Evolutionary conservation across 179 eudicot species (phyloP), one percentile per base, ranked within the genome.

Genomic region (Corrigiola litoralis): DNA sequence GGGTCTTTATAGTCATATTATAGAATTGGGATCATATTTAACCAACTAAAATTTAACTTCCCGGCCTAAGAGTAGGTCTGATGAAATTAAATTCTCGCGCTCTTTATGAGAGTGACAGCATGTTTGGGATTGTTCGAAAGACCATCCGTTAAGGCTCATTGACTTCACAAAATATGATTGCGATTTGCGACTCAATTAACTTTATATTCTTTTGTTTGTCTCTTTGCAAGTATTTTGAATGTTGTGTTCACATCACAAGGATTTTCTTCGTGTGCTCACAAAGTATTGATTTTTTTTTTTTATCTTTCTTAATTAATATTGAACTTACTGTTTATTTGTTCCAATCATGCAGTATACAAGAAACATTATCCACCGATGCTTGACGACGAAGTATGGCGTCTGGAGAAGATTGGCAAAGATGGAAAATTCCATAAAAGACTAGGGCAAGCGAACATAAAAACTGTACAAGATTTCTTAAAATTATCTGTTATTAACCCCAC

Each of bases 301-400:
- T 27, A 0, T 25, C 6, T 4, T 52, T 9, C 9, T 10, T 2
- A 1, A 18, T 14, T 24, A 60, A 44, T 8, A 0, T 1, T 40
- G 6, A 45, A n/a, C n/a, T 4, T 18, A 11, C 17, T 8, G 24
- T 52, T 21, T 18, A 33, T 47, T 40, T 16, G 24, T 48, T 40
- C 6, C 4, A 24, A 2, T 24, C 5, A 8, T 25, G 40, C 48
- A 90, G 97, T 77, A 75, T 90, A 90, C 82, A 82, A 71, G 80
- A 90, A 90, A 58, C 88, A 90, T 69, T 80, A 90, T 68, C 95
- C 95, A 40, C 97, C 97, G 8, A 47, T 21, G 59, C 81, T 90
- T 5, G 74, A 47, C 0, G 97, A 90, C 51, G 87, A 88, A 54
- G 90, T 90, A 34, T 90, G 95, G 97, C 79, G 97, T 27, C 79